phyloP scores from a whole-genome alignment of 1,284 basidiomycete species.

The Puccinia novopanici region DNA sequence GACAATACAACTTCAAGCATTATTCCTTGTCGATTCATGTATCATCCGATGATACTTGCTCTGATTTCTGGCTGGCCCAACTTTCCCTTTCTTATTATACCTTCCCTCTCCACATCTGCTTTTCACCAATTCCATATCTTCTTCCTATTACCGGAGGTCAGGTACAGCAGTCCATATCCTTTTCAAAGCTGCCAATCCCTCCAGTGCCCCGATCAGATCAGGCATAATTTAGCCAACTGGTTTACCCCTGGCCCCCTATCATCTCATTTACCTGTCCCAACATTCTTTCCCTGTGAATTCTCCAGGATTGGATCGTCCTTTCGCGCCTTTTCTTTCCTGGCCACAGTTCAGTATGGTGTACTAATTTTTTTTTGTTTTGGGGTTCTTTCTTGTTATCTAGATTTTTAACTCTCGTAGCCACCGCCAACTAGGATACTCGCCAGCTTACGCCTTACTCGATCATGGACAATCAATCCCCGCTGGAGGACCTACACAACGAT shows the following conservation, averaged over 20 bases:
- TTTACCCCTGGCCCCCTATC: neutral
- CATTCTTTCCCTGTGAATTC: too few relatives aligned
- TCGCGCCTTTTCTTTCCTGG: too few relatives aligned
- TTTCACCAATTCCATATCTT: neutral
- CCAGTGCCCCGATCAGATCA: neutral
- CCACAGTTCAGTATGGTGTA: neutral
- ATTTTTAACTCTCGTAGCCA: neutral
- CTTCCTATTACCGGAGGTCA: neutral
- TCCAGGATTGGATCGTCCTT: neutral
- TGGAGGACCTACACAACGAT: slow-evolving; percentile 10
- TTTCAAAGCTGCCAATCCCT: neutral
- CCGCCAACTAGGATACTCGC: neutral
- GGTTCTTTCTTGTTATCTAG: neutral
- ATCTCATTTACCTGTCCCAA: neutral
- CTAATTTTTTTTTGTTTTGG: neutral
- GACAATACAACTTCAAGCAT: neutral
- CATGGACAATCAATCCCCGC: slow-evolving; percentile 15
- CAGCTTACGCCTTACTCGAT: neutral
- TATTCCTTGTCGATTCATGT: neutral
- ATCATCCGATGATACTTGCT: neutral
- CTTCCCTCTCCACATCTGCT: neutral
- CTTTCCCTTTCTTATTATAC: neutral
- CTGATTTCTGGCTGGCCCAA: neutral
- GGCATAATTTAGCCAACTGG: neutral
- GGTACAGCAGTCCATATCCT: neutral